Evolutionary conservation across 176 grass and related monocot species (phyloP).

Genomic region (Oryza glumipatula): DNA sequence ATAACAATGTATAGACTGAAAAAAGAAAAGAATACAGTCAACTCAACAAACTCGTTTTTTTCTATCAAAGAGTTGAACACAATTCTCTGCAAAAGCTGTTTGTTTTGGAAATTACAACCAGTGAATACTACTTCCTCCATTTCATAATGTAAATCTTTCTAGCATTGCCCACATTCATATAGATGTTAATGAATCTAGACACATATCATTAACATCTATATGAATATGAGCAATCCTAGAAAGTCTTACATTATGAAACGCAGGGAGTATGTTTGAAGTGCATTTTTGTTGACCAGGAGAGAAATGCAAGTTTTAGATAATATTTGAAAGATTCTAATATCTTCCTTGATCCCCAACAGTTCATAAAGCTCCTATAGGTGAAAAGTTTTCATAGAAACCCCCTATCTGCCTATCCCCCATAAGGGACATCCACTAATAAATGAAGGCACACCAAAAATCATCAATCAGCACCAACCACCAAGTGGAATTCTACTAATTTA

Average conservation of each 20-base stretch:
- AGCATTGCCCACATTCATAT: too few relatives aligned
- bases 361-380: background rate
- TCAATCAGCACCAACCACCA: background rate
- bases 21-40: background rate
- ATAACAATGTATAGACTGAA: background rate
- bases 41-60: background rate
- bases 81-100: constrained; percentile 20
- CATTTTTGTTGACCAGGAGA: background rate
- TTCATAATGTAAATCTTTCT: too few relatives aligned
- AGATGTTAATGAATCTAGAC: too few relatives aligned
- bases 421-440: background rate
- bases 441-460: background rate
- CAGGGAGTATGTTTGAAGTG: background rate
- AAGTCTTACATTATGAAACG: too few relatives aligned
- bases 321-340: background rate
- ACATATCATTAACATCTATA: too few relatives aligned
- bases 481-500: background rate
- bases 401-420: background rate
- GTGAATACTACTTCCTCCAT: background rate
- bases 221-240: too few relatives aligned
- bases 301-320: background rate
- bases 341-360: background rate
- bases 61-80: background rate
- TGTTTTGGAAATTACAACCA: background rate
- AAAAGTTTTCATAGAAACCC: background rate